phyloP scores from a whole-genome alignment of 495 filamentous ascomycete species.

The Hyaloscypha bicolor region DNA sequence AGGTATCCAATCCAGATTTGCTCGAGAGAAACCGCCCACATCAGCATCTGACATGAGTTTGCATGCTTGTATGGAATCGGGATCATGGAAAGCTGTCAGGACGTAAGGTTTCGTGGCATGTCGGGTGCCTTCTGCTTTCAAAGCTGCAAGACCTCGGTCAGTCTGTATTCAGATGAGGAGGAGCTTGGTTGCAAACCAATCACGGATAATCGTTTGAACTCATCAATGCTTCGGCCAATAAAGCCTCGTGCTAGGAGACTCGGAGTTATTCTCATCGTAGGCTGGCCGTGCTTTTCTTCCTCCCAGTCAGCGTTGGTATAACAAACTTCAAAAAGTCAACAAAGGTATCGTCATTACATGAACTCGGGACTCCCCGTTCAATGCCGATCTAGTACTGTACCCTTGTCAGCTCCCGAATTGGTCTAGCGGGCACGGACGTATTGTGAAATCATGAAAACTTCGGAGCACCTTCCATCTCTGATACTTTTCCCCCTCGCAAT shows the following conservation, averaged over 20 bases:
- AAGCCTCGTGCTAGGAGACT: constrained; percentile 30
- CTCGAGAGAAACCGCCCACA: constrained; percentile 81
- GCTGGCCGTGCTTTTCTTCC: background rate
- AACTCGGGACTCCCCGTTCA: too few species aligned
- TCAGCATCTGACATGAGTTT: constrained; percentile 86
- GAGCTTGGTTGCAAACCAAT: constrained; percentile 23
- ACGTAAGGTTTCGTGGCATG: constrained; percentile 53
- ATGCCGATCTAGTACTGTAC: too few species aligned
- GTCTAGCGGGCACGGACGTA: too few species aligned
- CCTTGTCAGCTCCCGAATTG: too few species aligned
- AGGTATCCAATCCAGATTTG: constrained; percentile 68
- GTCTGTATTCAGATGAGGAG: background rate
- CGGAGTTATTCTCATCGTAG: constrained; percentile 30
- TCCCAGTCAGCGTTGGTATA: too few species aligned
- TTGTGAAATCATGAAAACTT: too few species aligned
- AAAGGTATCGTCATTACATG: too few species aligned
- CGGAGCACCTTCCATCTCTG: too few species aligned
- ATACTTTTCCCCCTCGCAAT: too few species aligned
- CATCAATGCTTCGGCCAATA: constrained; percentile 35
- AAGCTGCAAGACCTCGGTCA: constrained; percentile 22
- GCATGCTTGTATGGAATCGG: constrained; percentile 62
- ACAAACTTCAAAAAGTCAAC: too few species aligned
- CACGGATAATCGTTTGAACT: constrained; percentile 30
- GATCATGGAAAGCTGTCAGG: constrained; percentile 67
- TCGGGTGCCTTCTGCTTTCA: constrained; percentile 29